Evolutionary conservation across 1,139 yeast species (phyloP), one percentile per base, ranked within the genome.

Genomic region (Sugiyamaella xylanicola): DNA sequence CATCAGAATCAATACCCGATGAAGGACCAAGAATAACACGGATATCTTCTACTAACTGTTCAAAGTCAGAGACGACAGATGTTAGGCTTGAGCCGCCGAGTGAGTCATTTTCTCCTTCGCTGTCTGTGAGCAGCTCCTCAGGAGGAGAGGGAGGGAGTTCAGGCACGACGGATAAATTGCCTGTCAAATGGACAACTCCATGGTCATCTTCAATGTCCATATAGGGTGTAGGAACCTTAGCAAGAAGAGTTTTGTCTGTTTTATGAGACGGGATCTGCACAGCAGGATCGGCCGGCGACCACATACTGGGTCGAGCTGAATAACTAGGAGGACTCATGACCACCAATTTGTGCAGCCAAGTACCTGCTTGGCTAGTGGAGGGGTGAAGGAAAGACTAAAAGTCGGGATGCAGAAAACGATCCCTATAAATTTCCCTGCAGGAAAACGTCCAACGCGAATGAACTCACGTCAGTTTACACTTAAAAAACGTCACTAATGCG

Each of bases 1-100:
- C 89, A 47, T 68, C 73, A 8, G 74, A 67, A 49, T 72, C 71
- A 27, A 77, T 65, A 5, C 77, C 76, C 1, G 75, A 70, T 2
- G 73, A 65, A 20, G 72, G 70, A 19, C 76, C 76, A 45, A 75
- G 63, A 48, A 72, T 69, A n/a, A 59, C 59, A 52, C 70, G 65
- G 58, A 72, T 63, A 45, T 69, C 70, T 46, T 62, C 65, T 46
- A 74, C 68, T 40, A 74, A 64, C 13, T 58, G 61, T 29, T 70
- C 71, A 57, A 74, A 73, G 13, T 27, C 27, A 20, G 41, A 25
- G 13, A 20, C 4, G 9, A n/a, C 4, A 15, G 19, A 19, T 17
- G 49, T 29, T n/a, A n/a, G n/a, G n/a, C 16, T 20, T 16, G 20
- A n/a, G n/a, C 32, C 43, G 22, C 29, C 13, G 19, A 11, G 7